These are phyloP conservation scores for Arachis monticola DNA, from an alignment of 331 rosid species.

Conservation along the genomic window DNA sequence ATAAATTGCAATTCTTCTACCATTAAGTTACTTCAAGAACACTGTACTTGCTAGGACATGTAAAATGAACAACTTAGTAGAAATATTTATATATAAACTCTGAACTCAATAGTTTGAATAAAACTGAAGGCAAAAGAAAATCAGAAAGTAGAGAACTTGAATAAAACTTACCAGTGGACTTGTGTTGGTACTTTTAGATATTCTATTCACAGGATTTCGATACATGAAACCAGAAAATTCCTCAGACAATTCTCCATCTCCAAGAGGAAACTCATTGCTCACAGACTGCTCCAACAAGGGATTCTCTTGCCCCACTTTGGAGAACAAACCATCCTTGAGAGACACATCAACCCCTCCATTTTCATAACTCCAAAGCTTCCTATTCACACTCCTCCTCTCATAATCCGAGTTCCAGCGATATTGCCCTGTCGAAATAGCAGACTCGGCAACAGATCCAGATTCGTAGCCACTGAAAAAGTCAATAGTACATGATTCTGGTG, in stretches of 20 bases:
- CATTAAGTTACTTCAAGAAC: too few relatives aligned
- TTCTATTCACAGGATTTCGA: conserved; percentile 50
- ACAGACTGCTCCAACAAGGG: conserved; percentile 37
- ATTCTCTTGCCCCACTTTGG: conserved; percentile 48
- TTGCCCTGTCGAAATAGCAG: conserved; percentile 59
- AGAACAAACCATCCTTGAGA: conserved; percentile 84
- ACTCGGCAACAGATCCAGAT: conserved; percentile 57
- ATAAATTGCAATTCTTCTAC: too few relatives aligned
- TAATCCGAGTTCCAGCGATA: conserved; percentile 46
- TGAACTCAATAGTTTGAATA: too few relatives aligned
- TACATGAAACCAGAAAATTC: conserved; percentile 78
- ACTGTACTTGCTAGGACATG: too few relatives aligned
- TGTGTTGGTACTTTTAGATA: conserved; percentile 69
- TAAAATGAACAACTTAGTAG: too few relatives aligned
- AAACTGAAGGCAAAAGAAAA: too few relatives aligned
- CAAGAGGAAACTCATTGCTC: conserved; percentile 40
- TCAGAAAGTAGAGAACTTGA: not conserved
- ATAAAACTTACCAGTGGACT: conserved; percentile 72
- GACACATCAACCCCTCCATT: conserved; percentile 86
- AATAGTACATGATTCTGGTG: conserved; percentile 71
- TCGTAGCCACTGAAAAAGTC: conserved; percentile 70
- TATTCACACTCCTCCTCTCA: conserved; percentile 62
- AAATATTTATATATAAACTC: too few relatives aligned
- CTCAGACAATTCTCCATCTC: conserved; percentile 54
- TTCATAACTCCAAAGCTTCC: conserved; percentile 83